Base-by-base conservation (phyloP, 2,329 filamentous ascomycete genomes). In the Fusarium foetens region DNA sequence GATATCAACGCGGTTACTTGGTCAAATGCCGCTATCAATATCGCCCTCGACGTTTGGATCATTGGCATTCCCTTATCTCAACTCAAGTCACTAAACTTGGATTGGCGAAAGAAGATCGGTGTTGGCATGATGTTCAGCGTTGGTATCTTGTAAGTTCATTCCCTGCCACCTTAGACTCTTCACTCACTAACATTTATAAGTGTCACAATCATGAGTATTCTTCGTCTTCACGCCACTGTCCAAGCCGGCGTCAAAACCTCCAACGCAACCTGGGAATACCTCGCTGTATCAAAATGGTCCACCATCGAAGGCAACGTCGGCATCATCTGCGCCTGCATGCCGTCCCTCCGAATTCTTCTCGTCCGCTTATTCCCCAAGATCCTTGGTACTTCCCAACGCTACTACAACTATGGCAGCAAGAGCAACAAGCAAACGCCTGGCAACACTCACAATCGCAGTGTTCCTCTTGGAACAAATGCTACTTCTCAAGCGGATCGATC, bases 11-110 rank as follows among this genome's bases (percentile, higher is more conserved):
- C 80, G 3, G 80, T 89, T 6, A 83, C 80, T 1, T 89, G 86
- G 84, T 81, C 84, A 38, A 85, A 87, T 38, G 87, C 88, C 0
- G 82, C 75, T n/a, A 83, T 88, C 58, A 86, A 85, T 65, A 89
- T 90, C 46, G 77, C 78, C 1, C 79, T 88, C 27, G 88, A 90
- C 65, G 16, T 86, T 5, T 85, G 84, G 81, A 85, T 89, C 73
- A 80, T 90, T 23, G 81, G 78, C 0, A 79, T 90, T 8, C 87
- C 88, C 0, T 73, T 88, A 9, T 82, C 81, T 27, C 82, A 86
- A 55, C 72, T 89, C 6, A 75, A 78, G 29, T 62, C 76, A 1
- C 79, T 88, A 8, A 81, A 83, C 6, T 64, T 88, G 31, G 81
- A 83, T 55, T 84, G 81, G 79, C 84, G 81, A 71, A 86, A 85